Evolutionary conservation across 164 flowering plant species (phyloP), one percentile per base, ranked within the genome.

Genomic region (Hamamelis virginiana): DNA sequence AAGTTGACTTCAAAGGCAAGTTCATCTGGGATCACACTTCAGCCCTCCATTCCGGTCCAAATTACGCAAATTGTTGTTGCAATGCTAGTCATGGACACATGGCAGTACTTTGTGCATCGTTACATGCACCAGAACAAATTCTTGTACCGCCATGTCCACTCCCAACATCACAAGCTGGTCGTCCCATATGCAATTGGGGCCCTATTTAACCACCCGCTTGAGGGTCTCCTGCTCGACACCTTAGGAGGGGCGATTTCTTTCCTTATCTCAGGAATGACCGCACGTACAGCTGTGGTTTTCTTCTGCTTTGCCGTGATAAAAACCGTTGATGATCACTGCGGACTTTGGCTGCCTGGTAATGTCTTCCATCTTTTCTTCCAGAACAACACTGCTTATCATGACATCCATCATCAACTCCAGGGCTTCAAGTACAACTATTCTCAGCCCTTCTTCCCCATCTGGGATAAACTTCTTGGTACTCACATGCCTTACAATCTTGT

Each of bases 261-360:
- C 70, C 87, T 91, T 2, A 62, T 87, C 51, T 81, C 97, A 1
- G 94, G 95, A 64, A 90, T 90, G 97, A 82, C 97, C 16, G 85
- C 97, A 13, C 74, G 94, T 9, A 84, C 90, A 3, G 82, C 91
- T 43, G 86, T 88, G 25, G 38, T 70, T 47, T 91, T 91, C 85
- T 91, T 88, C 84, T 90, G 87, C 78, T 89, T 90, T 76, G 90
- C 95, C 8, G 82, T 77, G 61, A 52, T 88, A 44, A 91, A 91
- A 74, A 85, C 92, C 10, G 90, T 91, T 9, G 97, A 91, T 73
- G 97, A 91, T 79, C 97, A 91, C 67, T 91, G 94, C 72, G 97
- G 97, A 28, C 85, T 91, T 4, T 89, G 93, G 95, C 76, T 89
- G 59, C 97, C 95, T 61, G 89, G 93, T 38, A 90, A 91, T 68